These are phyloP conservation scores for Hyphopichia wangnamkhiaoensis DNA, from an alignment of 1,139 yeast genomes.

Conservation along the genomic window DNA sequence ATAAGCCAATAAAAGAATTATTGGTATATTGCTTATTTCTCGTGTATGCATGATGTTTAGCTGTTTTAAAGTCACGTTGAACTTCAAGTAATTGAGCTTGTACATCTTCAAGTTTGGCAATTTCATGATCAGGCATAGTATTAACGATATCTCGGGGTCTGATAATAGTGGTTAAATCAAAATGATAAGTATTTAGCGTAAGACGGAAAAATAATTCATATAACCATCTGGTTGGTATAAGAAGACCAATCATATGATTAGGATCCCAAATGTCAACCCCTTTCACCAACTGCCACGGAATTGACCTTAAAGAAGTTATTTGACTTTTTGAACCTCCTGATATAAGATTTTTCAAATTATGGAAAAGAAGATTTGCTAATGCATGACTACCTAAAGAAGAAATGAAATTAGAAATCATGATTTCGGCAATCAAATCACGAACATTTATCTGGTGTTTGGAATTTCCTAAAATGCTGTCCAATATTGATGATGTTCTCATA, in stretches of 20 bases:
- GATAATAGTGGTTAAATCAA: constrained; percentile 29
- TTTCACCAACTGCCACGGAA: constrained; percentile 12
- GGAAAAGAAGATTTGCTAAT: constrained; percentile 20
- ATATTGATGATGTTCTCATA: constrained; percentile 39
- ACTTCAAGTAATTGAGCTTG: constrained; percentile 15
- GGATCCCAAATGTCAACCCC: constrained; percentile 33
- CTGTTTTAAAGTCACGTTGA: constrained; percentile 10
- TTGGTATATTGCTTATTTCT: constrained; percentile 1
- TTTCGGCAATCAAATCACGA: constrained; percentile 32
- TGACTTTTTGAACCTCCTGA: constrained; percentile 5
- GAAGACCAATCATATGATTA: constrained; percentile 32
- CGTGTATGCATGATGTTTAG: constrained; percentile 4
- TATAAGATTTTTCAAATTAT: constrained; percentile 15
- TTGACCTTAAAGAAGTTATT: constrained; percentile 1
- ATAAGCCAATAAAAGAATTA: too few species aligned
- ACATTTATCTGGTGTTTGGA: constrained; percentile 11
- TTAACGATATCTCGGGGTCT: constrained; percentile 43
- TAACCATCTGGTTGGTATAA: constrained; percentile 37
- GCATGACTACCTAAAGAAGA: constrained; percentile 43
- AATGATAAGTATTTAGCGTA: constrained; percentile 48
- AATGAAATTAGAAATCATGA: constrained; percentile 38
- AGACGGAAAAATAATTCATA: constrained; percentile 42
- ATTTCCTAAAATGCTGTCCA: constrained; percentile 26
- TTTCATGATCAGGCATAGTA: constrained; percentile 24
- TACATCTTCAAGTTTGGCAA: constrained; percentile 28